Percentiles rank a stretch among this genome's conserved stretches.
These are phyloP conservation scores for Ceratocystis diversiconidia DNA, from an alignment of 2,329 filamentous ascomycete species.

Conservation along the genomic window DNA sequence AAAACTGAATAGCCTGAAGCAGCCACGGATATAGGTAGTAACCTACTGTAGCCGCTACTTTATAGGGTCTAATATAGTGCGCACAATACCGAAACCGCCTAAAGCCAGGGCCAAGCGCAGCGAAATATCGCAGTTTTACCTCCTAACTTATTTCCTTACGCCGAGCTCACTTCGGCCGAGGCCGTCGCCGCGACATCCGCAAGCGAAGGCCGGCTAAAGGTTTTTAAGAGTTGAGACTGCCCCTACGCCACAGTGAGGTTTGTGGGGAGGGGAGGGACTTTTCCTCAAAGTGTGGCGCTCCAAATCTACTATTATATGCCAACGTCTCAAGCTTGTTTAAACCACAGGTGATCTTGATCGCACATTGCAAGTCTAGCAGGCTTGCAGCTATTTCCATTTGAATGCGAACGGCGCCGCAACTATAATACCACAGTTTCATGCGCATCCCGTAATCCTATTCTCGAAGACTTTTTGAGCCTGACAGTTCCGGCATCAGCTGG, in stretches of 20 bases:
- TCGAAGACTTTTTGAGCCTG: neutral
- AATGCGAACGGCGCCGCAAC: neutral
- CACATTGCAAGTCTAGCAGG: no score
- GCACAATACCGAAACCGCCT: neutral
- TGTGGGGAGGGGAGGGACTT: neutral
- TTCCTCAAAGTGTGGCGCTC: neutral
- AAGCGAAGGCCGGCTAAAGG: neutral
- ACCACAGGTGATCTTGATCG: no score
- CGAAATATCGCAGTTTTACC: slow-evolving; percentile 11
- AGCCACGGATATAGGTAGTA: neutral
- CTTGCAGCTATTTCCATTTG: no score
- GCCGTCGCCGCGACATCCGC: slow-evolving; percentile 4
- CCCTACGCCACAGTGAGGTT: neutral
- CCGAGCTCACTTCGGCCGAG: slow-evolving; percentile 18
- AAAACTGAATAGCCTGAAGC: neutral
- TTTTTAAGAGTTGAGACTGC: neutral
- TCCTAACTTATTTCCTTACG: slow-evolving; percentile 15
- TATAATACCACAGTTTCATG: neutral
- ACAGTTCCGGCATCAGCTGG: neutral
- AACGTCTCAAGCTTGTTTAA: no score
- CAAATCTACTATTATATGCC: no score
- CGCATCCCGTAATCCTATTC: neutral
- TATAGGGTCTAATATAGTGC: slow-evolving; percentile 1
- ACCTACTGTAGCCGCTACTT: neutral
- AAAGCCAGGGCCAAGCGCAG: neutral